Evolutionary conservation across 495 filamentous ascomycete species (phyloP).

Genomic region (Xylaria castorea): DNA sequence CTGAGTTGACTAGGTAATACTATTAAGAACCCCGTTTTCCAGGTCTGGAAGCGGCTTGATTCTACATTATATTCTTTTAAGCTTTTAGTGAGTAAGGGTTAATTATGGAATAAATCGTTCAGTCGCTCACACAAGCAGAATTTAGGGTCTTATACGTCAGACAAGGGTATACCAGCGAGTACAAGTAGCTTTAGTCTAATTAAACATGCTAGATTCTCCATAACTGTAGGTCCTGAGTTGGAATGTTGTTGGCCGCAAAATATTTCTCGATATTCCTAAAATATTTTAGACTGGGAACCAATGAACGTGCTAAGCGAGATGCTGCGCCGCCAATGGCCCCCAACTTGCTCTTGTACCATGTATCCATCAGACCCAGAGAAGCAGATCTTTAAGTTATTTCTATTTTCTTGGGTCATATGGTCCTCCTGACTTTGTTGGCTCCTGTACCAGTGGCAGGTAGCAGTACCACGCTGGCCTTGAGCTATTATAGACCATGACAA

Average conservation of each 20-base stretch:
- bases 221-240: not conserved
- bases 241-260: not conserved
- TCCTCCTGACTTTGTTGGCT: not conserved
- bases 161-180: not conserved
- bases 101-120: not conserved
- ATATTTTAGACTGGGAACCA: not conserved
- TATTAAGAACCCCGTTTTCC: not conserved
- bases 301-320: not conserved
- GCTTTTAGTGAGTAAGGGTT: not conserved
- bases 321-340: not conserved
- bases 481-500: not conserved
- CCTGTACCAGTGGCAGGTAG: too few relatives aligned
- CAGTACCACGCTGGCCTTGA: not conserved
- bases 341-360: not conserved
- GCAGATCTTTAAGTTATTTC: not conserved
- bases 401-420: not conserved
- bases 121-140: not conserved
- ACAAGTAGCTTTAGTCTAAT: not conserved
- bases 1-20: not conserved
- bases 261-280: not conserved
- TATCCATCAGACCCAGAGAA: not conserved
- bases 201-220: not conserved
- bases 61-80: too few relatives aligned
- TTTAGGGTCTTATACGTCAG: not conserved
- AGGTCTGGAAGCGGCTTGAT: not conserved